These are phyloP conservation scores for Didymellaceae sp. DNA, from an alignment of 2,329 filamentous ascomycete species.

Conservation along the genomic window DNA sequence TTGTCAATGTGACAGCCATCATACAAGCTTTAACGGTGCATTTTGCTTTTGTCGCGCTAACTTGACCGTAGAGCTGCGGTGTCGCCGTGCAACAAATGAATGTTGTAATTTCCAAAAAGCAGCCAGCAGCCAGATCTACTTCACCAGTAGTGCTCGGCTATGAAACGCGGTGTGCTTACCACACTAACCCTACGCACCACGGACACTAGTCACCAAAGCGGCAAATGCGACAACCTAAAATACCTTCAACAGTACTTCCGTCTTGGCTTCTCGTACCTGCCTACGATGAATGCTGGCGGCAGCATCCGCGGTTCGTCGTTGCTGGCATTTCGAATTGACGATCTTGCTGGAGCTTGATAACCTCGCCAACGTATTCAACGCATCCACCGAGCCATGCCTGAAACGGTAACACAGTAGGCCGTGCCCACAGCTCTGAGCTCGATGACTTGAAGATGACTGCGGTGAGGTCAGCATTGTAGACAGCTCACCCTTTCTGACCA, in stretches of 20 bases:
- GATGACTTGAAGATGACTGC: neutral
- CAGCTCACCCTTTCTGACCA: neutral
- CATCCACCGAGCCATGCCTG: neutral
- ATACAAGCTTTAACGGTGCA: neutral
- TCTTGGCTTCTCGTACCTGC: conserved; percentile 7
- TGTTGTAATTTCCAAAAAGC: neutral
- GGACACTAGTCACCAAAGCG: conserved; percentile 22
- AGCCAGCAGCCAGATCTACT: neutral
- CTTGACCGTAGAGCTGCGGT: conserved; percentile 9
- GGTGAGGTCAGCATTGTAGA: conserved; percentile 9
- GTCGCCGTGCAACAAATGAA: neutral
- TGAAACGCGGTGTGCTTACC: conserved; percentile 23
- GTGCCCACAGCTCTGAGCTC: no score
- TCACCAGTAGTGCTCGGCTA: conserved; percentile 2
- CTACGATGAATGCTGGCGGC: neutral
- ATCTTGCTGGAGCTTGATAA: neutral
- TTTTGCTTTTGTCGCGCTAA: neutral
- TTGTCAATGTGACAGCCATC: neutral
- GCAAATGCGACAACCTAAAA: conserved; percentile 22
- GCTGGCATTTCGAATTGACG: neutral
- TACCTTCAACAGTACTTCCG: conserved; percentile 8
- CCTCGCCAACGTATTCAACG: no score
- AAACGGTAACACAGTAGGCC: neutral
- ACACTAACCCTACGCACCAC: conserved; percentile 16
- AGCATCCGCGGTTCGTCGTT: neutral